phyloP scores from a whole-genome alignment of 148 eudicot genomes.

The Heliamphora exappendiculata region DNA sequence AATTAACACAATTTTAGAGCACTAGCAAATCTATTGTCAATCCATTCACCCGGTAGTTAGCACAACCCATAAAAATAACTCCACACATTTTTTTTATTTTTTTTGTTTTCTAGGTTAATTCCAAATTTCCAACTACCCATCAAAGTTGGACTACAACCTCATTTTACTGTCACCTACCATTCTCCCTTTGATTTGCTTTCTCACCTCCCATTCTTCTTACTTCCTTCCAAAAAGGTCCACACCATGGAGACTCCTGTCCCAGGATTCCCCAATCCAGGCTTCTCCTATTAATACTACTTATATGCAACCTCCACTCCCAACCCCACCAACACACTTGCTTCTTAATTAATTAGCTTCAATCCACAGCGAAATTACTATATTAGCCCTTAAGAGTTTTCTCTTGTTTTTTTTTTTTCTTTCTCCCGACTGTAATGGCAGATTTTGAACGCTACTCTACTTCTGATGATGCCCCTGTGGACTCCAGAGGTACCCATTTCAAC shows the following conservation, averaged over 20 bases:
- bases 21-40: too few species aligned
- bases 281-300: conserved; percentile 3
- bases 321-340: not conserved
- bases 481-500: conserved; percentile 11
- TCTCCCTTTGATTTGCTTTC: conserved; percentile 2
- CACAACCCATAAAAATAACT: too few species aligned
- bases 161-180: conserved; percentile 14
- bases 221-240: conserved; percentile 2
- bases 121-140: conserved; percentile 24
- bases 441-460: not conserved
- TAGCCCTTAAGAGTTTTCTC: not conserved
- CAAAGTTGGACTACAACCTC: conserved; percentile 13
- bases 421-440: conserved; percentile 9
- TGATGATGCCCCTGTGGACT: conserved; percentile 14
- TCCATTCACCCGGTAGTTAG: too few species aligned
- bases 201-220: conserved; percentile 11
- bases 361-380: too few species aligned
- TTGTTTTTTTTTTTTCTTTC: not conserved
- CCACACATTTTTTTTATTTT: too few species aligned
- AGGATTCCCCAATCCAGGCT: not conserved
- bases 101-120: too few species aligned
- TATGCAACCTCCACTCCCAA: not conserved
- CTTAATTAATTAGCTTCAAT: not conserved
- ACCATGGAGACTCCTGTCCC: not conserved
- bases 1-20: too few species aligned